Conservation (phyloP, 2,329 filamentous ascomycete genomes). For the Ustulina deusta region DNA sequence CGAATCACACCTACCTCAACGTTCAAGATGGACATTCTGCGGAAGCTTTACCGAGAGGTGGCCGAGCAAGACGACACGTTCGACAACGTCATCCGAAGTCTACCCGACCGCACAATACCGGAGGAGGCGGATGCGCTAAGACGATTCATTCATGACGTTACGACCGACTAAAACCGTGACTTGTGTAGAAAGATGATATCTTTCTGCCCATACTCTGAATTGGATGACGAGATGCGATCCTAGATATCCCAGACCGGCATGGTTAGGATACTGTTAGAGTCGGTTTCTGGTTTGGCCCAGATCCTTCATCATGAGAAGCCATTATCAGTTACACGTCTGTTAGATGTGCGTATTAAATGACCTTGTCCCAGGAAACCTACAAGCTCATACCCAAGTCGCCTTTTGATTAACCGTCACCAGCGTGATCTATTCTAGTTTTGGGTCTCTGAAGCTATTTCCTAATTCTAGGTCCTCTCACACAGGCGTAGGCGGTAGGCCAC, state of each 20-base stretch:
- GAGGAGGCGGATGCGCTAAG: conserved; percentile 64
- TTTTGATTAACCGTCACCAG: conserved; percentile 12
- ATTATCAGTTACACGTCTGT: conserved; percentile 4
- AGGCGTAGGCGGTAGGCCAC: neutral
- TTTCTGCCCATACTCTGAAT: neutral
- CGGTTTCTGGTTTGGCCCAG: neutral
- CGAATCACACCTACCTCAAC: conserved; percentile 55
- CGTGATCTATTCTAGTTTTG: conserved; percentile 20
- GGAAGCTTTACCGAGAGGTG: conserved; percentile 58
- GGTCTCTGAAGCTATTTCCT: neutral
- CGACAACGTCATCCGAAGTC: conserved; percentile 53
- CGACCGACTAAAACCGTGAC: conserved; percentile 48
- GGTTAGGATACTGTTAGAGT: neutral
- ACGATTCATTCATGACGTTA: conserved; percentile 58
- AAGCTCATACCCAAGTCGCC: conserved; percentile 1
- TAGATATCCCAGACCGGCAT: conserved; percentile 7
- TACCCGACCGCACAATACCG: conserved; percentile 63
- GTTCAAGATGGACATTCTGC: conserved; percentile 54
- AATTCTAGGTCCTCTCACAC: neutral
- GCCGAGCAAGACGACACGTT: conserved; percentile 55
- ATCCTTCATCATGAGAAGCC: neutral
- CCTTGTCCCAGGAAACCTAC: neutral
- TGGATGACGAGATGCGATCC: conserved; percentile 4
- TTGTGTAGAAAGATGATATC: neutral
- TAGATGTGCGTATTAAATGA: conserved; percentile 16